Percentiles rank a stretch among this genome's conserved stretches.
These are phyloP conservation scores for Alternaria incomplexa DNA, from an alignment of 2,329 filamentous ascomycete genomes.

Conservation along the genomic window DNA sequence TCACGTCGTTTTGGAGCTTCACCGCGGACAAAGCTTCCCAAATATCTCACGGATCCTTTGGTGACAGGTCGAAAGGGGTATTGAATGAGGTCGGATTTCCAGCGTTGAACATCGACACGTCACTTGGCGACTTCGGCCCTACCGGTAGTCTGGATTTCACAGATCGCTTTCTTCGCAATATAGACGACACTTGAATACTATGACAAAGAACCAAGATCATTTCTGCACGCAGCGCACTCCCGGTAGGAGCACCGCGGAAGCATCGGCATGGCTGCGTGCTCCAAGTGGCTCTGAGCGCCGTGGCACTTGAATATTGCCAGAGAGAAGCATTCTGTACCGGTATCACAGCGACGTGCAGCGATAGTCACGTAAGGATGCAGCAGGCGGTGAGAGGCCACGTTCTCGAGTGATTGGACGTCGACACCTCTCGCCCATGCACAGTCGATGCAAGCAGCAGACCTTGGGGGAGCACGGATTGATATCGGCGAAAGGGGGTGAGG, in stretches of 20 bases:
- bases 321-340: conserved; percentile 7
- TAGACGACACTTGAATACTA: conserved; percentile 22
- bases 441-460: conserved; percentile 12
- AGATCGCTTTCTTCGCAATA: conserved; percentile 33
- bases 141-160: conserved; percentile 33
- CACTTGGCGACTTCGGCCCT: conserved; percentile 29
- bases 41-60: conserved; percentile 10
- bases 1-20: conserved; percentile 19
- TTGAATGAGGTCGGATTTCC: conserved; percentile 24
- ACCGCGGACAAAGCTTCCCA: conserved; percentile 33
- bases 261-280: not conserved
- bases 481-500: conserved; percentile 4
- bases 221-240: not conserved
- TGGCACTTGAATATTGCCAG: conserved; percentile 8
- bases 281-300: not conserved
- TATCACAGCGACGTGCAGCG: conserved; percentile 15
- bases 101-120: conserved; percentile 29
- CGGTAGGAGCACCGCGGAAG: not conserved
- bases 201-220: not conserved
- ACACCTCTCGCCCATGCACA: conserved; percentile 22
- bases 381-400: conserved; percentile 46
- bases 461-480: conserved; percentile 19
- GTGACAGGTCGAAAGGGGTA: conserved; percentile 8
- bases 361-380: conserved; percentile 20
- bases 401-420: conserved; percentile 45